Evolutionary conservation across 192 early-diverging fungal species (phyloP).

Genomic region (Diversispora epigaea): DNA sequence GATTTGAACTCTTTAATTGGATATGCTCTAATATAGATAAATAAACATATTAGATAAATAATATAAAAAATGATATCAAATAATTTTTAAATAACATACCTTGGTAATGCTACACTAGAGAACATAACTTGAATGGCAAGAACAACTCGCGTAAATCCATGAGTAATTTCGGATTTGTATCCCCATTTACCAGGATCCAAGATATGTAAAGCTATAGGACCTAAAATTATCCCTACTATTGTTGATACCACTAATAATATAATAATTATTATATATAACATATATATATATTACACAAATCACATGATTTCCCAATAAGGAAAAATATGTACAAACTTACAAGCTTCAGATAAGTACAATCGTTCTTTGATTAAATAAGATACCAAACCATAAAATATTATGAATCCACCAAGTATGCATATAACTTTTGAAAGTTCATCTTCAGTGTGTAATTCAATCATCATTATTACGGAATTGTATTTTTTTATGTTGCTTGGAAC

Average conservation of each 20-base stretch:
- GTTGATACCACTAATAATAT: slow-evolving; percentile 69
- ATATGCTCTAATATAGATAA: slow-evolving; percentile 47
- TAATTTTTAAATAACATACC: slow-evolving; percentile 41
- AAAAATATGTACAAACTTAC: slow-evolving; percentile 47
- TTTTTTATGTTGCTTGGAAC: too few species aligned
- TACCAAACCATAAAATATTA: slow-evolving; percentile 63
- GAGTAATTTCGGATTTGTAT: slow-evolving; percentile 55
- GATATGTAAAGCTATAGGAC: slow-evolving; percentile 69
- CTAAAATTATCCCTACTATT: slow-evolving; percentile 81
- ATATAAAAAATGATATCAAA: neutral
- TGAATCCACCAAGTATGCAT: slow-evolving; percentile 71
- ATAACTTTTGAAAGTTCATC: neutral
- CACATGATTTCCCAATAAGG: neutral
- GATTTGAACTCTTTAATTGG: slow-evolving; percentile 63
- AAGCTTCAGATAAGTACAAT: slow-evolving; percentile 73
- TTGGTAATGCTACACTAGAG: slow-evolving; percentile 79
- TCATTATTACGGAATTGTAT: too few species aligned
- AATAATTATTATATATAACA: neutral
- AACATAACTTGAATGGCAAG: slow-evolving; percentile 89
- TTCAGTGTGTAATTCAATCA: neutral
- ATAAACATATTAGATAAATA: neutral
- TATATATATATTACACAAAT: neutral
- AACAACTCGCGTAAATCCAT: slow-evolving; percentile 73
- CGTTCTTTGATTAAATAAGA: slow-evolving; percentile 71
- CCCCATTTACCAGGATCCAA: slow-evolving; percentile 65